Base-by-base conservation (phyloP, 2,329 filamentous ascomycete species). In the Monilinia fructicola region DNA sequence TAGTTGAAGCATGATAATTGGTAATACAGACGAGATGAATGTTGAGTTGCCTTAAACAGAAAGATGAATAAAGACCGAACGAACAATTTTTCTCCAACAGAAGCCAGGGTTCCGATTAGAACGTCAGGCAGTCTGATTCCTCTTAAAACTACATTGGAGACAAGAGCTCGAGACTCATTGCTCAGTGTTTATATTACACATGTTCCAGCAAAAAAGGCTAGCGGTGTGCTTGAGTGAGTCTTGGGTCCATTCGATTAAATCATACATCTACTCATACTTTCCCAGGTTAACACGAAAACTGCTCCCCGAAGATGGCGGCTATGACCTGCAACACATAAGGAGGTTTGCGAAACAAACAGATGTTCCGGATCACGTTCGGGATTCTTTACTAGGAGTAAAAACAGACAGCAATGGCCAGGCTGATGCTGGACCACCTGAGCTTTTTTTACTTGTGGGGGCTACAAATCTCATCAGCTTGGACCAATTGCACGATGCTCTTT, bases 331-430 rank as follows among this genome's bases (percentile, higher is more conserved):
- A 79, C 87, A 94, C 79, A 82, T 94, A 66, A 89, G 90, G 70
- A 85, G 90, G 76, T 91, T 92, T 76, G 90, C 88, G 67, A 92
- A 93, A 77, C 85, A 85, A 56, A 80, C 81, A 64, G 88, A 90
- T 73, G 81, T 93, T 11, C 89, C 90, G 12, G 79, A 84, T 69
- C 85, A 84, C 71, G 87, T 87, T 82, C 86, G 86, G 72, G 83
- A 84, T 67, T 81, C 79, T n/a, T 77, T 81, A 0, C 46, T 54
- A 85, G 84, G 71, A 81, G 83, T 68, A 81, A 84, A 70, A 82
- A 85, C 62, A 84, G 18, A 54, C 1, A 26, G 11, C 16, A 16
- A n/a, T 28, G 44, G 11, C 9, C 28, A 79, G 87, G 67, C 82
- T 83, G 28, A 81, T 82, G 55, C 79, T 81, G 72, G 80, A 80